These are phyloP conservation scores for Diaporthe sp. DNA, from an alignment of 2,329 filamentous ascomycete species.

Conservation along the genomic window DNA sequence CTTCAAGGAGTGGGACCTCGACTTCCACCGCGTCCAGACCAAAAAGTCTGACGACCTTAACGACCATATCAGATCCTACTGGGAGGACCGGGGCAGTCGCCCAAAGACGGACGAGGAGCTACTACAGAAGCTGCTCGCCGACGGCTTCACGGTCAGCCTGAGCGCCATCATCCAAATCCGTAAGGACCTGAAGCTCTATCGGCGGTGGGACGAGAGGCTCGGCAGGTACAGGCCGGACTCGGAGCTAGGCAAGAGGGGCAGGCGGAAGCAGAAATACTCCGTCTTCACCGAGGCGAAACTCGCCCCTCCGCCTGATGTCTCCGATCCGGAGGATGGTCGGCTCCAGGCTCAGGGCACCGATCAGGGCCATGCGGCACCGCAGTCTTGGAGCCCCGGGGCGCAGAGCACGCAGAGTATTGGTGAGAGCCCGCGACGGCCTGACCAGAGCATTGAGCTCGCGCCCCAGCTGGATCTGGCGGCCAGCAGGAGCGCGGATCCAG, in stretches of 20 bases:
- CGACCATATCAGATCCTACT: conserved; percentile 50
- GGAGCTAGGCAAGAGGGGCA: conserved; percentile 23
- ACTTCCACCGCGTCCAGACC: conserved; percentile 50
- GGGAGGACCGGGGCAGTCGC: conserved; percentile 15
- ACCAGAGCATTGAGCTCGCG: background rate
- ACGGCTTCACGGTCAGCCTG: conserved; percentile 29
- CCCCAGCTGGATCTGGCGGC: too few species aligned
- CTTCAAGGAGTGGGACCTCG: conserved; percentile 44
- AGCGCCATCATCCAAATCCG: conserved; percentile 12
- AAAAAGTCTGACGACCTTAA: conserved; percentile 47
- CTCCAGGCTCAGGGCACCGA: background rate
- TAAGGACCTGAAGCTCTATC: conserved; percentile 20
- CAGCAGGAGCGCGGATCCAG: background rate
- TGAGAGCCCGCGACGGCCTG: background rate
- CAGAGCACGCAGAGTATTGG: background rate
- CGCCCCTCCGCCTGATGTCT: background rate
- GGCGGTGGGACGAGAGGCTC: conserved; percentile 29
- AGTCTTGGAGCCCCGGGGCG: background rate
- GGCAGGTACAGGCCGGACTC: conserved; percentile 21
- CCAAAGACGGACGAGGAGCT: conserved; percentile 35
- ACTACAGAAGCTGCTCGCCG: conserved; percentile 10
- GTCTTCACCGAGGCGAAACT: conserved; percentile 22
- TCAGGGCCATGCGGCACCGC: background rate
- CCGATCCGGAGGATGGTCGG: background rate
- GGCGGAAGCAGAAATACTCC: conserved; percentile 21